Conservation (phyloP, 768 basidiomycete species). For the Cantharellus cinnabarinus region DNA sequence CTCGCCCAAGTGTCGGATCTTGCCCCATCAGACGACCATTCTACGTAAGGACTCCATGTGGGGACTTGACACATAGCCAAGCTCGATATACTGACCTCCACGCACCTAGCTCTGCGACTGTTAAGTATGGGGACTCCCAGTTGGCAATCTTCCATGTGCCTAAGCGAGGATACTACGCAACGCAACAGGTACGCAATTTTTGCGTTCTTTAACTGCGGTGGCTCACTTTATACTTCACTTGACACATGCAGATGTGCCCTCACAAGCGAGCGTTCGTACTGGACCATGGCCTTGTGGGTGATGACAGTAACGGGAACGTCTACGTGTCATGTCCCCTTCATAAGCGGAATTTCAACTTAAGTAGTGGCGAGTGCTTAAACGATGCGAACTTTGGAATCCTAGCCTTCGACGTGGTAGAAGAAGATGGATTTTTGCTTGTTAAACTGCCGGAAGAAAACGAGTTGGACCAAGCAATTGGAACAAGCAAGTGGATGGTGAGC, state of each 20-base stretch:
- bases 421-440: conserved; percentile 24
- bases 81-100: neutral
- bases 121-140: conserved; percentile 45
- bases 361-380: conserved; percentile 35
- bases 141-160: conserved; percentile 50
- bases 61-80: conserved; percentile 1
- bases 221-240: neutral
- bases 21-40: conserved; percentile 23
- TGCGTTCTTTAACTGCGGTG: neutral
- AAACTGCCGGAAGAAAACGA: conserved; percentile 32
- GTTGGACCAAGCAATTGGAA: conserved; percentile 42
- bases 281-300: conserved; percentile 42
- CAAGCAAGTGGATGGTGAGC: conserved; percentile 34
- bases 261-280: conserved; percentile 47
- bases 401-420: conserved; percentile 35
- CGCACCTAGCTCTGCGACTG: conserved; percentile 22
- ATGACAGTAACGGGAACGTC: conserved; percentile 33
- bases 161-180: conserved; percentile 35
- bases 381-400: conserved; percentile 39
- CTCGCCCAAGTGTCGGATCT: conserved; percentile 32
- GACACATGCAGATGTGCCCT: conserved; percentile 21
- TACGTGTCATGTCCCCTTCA: conserved; percentile 39
- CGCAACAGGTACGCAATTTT: conserved; percentile 34
- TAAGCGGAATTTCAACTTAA: conserved; percentile 42
- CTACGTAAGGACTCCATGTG: conserved; percentile 20